Base-by-base conservation (phyloP, 768 basidiomycete species). In the Lactifluus piperatus region DNA sequence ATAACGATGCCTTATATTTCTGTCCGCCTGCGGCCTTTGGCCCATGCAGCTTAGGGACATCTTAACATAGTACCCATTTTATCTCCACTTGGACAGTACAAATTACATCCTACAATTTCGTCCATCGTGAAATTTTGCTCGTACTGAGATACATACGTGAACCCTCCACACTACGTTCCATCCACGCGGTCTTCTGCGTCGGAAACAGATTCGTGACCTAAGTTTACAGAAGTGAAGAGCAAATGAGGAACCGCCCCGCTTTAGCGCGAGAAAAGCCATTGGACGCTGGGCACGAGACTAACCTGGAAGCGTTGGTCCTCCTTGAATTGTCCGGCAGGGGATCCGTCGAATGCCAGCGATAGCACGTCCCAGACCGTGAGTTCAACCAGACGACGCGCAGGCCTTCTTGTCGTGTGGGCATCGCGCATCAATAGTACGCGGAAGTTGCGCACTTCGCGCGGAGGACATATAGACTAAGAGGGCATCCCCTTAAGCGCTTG, bases 131-230 rank as follows among this genome's bases (percentile, higher is more conserved):
- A 62, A 83, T 80, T 50, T 81, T 77, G 60, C 80, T 76, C 4
- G 89, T 87, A 59, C 77, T 76, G 60, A 95, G 70, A 70, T 82
- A 91, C 2, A 93, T 77, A 67, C 88, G 83, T 13, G 82, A 77
- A 11, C 73, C 75, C 16, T 78, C 78, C 51, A 74, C 58, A n/a
- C 67, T 11, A 2, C 67, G 71, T 39, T 75, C 77, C 81, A 86
- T 86, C 90, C 91, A 92, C 18, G 88, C 81, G 4, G 75, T 79
- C 6, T 71, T 73, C 36, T 88, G 82, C 18, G 79, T 82, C 7
- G 91, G 91, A 27, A 80, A 68, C 56, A 93, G 64, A 67, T 91
- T 92, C 20, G 86, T 86, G 5, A 86, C 70, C 79, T 79, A 51
- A n/a, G 37, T 22, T 18, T 10, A 29, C 5, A n/a, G 5, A 26